Conservation (phyloP, 164 flowering plant species). For the Chimonanthus salicifolius region DNA sequence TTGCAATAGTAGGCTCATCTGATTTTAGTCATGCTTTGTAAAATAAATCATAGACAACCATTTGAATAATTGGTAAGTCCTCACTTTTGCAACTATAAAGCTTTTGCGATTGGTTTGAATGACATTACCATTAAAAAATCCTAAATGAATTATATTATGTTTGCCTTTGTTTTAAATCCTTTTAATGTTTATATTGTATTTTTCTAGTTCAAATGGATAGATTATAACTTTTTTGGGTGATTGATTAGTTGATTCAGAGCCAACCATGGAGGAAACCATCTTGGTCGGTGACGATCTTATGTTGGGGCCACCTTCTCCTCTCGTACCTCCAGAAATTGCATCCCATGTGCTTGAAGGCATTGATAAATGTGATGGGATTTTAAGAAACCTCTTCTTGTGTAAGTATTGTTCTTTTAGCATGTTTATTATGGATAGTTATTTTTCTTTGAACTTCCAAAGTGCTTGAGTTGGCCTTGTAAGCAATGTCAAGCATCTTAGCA, state of each 20-base stretch:
- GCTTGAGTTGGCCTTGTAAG: not conserved
- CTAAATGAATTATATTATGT: no score
- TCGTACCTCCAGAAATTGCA: slow-evolving; percentile 89
- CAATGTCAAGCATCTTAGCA: not conserved
- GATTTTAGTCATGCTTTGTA: no score
- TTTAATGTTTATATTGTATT: no score
- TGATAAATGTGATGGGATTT: slow-evolving; percentile 78
- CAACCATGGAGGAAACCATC: slow-evolving; percentile 87
- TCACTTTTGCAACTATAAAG: no score
- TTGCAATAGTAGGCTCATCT: no score
- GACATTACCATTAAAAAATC: no score
- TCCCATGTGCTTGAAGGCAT: slow-evolving; percentile 94
- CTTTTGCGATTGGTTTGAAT: no score
- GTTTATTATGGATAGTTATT: not conserved
- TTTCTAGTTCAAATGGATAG: no score
- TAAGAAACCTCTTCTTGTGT: slow-evolving; percentile 82
- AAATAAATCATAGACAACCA: no score
- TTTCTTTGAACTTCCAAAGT: not conserved
- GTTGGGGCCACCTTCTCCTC: slow-evolving; percentile 96
- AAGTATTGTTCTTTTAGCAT: slow-evolving; percentile 21
- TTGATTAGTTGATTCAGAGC: slow-evolving; percentile 73
- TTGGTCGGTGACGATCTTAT: slow-evolving; percentile 95
- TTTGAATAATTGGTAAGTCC: no score
- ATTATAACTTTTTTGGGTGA: no score
- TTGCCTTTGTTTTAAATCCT: no score